Evolutionary conservation across 139 green algal genomes (phyloP).

Genomic region (Chlorella sp.): DNA sequence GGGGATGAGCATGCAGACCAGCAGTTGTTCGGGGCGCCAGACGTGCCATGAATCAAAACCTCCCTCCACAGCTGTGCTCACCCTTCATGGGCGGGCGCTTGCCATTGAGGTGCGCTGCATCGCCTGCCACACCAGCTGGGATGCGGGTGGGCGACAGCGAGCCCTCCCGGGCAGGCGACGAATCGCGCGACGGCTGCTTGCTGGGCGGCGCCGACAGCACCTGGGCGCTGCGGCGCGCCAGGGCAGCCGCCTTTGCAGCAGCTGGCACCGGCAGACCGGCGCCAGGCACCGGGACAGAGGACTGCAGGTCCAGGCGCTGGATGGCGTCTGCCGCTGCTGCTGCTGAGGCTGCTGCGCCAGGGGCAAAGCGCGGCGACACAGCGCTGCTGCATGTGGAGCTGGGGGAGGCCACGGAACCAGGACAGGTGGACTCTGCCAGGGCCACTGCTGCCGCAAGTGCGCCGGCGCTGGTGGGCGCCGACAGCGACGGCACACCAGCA

Average conservation of each 20-base stretch:
- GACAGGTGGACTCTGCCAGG: not conserved
- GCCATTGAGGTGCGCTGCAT: not conserved
- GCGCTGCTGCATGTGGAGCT: slow-evolving; percentile 4
- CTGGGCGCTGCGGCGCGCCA: not conserved
- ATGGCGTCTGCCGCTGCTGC: not conserved
- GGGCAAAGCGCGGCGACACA: not conserved
- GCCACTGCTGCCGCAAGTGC: not conserved
- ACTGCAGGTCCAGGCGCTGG: slow-evolving; percentile 16
- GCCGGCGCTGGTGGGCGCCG: not conserved
- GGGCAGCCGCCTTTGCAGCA: not conserved
- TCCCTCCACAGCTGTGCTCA: not conserved
- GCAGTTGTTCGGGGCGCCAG: not conserved
- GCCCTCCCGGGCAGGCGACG: not conserved
- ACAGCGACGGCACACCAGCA: not conserved
- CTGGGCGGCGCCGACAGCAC: slow-evolving; percentile 17
- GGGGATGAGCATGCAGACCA: no score
- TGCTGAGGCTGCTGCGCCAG: not conserved
- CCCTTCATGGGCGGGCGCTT: slow-evolving; percentile 1
- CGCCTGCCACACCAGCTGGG: not conserved
- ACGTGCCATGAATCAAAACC: no score
- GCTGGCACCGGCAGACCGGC: not conserved
- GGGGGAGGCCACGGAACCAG: not conserved
- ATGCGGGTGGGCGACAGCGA: slow-evolving; percentile 23
- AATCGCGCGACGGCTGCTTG: slow-evolving; percentile 11
- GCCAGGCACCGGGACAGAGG: not conserved